Evolutionary conservation across 805 yeast genomes (phyloP).

Genomic region (Saccharomycopsis sp.): DNA sequence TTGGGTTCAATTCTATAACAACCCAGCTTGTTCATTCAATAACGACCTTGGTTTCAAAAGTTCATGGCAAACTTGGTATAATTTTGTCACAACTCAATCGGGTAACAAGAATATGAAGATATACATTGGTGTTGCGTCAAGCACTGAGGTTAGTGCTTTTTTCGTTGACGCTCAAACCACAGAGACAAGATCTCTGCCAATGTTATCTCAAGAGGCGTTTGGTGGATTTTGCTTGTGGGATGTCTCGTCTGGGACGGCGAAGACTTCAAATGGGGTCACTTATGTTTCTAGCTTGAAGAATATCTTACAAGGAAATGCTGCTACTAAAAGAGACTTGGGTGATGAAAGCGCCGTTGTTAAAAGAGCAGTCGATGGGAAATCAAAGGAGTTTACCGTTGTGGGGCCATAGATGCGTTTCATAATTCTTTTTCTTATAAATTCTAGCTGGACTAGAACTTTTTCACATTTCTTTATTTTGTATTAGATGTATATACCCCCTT

Average conservation of each 20-base stretch:
- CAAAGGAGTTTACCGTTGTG: no score
- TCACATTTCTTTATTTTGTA: no score
- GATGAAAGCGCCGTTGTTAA: not conserved
- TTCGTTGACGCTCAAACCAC: slow-evolving; percentile 32
- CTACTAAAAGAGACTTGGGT: slow-evolving; percentile 8
- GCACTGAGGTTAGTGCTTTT: slow-evolving; percentile 48
- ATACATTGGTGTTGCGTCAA: slow-evolving; percentile 57
- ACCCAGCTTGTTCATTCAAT: slow-evolving; percentile 24
- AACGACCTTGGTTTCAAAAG: slow-evolving; percentile 37
- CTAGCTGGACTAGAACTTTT: no score
- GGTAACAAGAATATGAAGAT: slow-evolving; percentile 45
- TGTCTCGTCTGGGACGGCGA: slow-evolving; percentile 13
- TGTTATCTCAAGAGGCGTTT: slow-evolving; percentile 6
- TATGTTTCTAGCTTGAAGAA: slow-evolving; percentile 17
- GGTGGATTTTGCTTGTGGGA: slow-evolving; percentile 21
- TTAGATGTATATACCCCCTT: no score
- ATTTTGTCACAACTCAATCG: slow-evolving; percentile 32
- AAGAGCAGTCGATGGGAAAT: not conserved
- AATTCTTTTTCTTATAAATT: no score
- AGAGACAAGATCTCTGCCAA: slow-evolving; percentile 1
- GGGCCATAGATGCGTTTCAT: no score
- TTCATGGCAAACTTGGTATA: slow-evolving; percentile 39
- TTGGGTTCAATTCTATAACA: slow-evolving; percentile 62
- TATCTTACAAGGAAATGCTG: slow-evolving; percentile 15
- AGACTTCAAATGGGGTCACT: slow-evolving; percentile 12